Base-by-base conservation (phyloP, 192 early-diverging fungal genomes). In the Pilaira anomala region DNA sequence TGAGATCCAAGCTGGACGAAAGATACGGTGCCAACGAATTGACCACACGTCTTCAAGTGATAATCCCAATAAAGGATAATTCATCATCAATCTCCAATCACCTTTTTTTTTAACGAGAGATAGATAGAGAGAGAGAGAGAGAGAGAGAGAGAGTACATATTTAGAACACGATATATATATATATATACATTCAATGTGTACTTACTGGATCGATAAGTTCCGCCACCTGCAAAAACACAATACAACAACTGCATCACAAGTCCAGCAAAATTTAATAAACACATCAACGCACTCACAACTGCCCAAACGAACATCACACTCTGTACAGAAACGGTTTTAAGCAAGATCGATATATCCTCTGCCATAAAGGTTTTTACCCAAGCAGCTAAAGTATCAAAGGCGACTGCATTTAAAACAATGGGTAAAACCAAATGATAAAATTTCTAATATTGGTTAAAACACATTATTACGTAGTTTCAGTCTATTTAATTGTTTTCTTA, bases 21-120 rank as follows among this genome's bases (percentile, higher is more conserved):
- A 48, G 14, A 56, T 24, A 14, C 54, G 64, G 28, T 66, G 64
- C 64, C 64, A 66, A 1, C 64, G 51, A 36, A 22, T 29, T 3
- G 65, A 66, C 65, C 65, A 66, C 3, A 58, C 29, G 7, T 66
- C 55, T 19, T 49, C 55, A 12, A 66, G 12, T 3, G 55, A 66
- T 19, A 41, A 22, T 3, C 41, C 13, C 16, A 59, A 13, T 19
- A 66, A 40, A 25, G 55, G 65, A 58, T 66, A 48, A 3, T 56
- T 41, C 64, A 66, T 66, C 42, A 56, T 21, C 13, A 48, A 24
- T 21, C 64, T 54, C 36, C 30, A 66, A 29, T 66, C 52, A 36
- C 18, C 64, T 66, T 7, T 26, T 51, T 7, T 52, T 52, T 0
- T 11, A 6, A 52, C 25, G 26, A 2, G n/a, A 12, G 2, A 22